phyloP scores from a whole-genome alignment of 345 rosid species.

The Arabidopsis suecica region DNA sequence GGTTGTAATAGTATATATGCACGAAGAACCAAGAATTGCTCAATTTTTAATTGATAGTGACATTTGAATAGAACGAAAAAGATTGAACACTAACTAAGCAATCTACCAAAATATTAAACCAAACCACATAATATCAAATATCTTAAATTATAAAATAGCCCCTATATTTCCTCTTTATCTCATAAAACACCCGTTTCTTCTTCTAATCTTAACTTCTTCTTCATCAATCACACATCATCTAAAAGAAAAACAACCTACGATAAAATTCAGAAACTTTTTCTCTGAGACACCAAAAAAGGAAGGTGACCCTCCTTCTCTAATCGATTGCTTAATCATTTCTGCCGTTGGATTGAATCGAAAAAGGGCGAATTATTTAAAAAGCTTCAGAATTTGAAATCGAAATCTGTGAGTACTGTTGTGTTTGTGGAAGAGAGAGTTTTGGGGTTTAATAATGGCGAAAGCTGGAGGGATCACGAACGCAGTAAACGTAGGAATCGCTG shows the following conservation, averaged over 20 bases:
- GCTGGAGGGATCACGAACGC: slow-evolving; percentile 98
- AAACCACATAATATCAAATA: slow-evolving; percentile 1
- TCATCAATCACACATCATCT: slow-evolving; percentile 19
- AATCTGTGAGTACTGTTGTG: slow-evolving; percentile 19
- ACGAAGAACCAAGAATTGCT: background rate
- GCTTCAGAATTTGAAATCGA: slow-evolving; percentile 36
- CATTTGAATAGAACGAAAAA: slow-evolving; percentile 41
- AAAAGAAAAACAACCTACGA: slow-evolving; percentile 23
- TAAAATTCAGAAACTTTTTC: slow-evolving; percentile 20
- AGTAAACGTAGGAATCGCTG: slow-evolving; percentile 99
- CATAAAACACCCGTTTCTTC: slow-evolving; percentile 8
- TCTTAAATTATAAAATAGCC: background rate
- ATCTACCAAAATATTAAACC: background rate
- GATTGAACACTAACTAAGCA: slow-evolving; percentile 41
- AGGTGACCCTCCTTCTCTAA: slow-evolving; percentile 35
- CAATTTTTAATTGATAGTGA: slow-evolving; percentile 25
- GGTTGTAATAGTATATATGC: background rate
- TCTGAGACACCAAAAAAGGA: background rate
- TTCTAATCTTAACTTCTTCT: slow-evolving; percentile 20
- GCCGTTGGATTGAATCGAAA: slow-evolving; percentile 5
- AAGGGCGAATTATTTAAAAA: background rate
- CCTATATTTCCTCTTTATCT: background rate
- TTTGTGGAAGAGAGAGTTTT: slow-evolving; percentile 20
- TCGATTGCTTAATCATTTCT: slow-evolving; percentile 42
- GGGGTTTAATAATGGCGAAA: slow-evolving; percentile 65